Base-by-base conservation (phyloP, 306 rosid genomes). In the Castanea crenata region DNA sequence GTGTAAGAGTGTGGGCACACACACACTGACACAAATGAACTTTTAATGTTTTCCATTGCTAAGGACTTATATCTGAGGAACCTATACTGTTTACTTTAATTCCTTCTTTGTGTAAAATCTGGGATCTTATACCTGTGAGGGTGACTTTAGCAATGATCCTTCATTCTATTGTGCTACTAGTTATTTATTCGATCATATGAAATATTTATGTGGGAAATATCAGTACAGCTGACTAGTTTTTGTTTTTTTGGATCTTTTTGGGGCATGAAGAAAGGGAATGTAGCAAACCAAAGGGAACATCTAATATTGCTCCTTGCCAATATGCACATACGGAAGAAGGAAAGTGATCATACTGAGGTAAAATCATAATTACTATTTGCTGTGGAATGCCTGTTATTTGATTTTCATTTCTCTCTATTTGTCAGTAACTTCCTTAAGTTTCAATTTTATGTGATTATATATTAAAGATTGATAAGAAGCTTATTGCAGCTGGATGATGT, bases 201-300 rank as follows among this genome's bases (percentile, higher is more conserved):
- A 65, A 54, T 69, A 23, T 19, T 73, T 52, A 27, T 71, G 76
- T 73, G 73, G 73, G 55, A 58, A 57, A 49, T 16, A 23, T 56
- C 35, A 20, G 32, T 31, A 78, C 54, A 74, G 82, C 85, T 80
- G 20, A 88, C 72, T 71, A 78, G 14, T 63, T 75, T n/a, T 5
- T 19, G 27, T 8, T 1, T 32, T 16, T 56, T 73, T 52, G 15
- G 15, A 57, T 84, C 21, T 84, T 79, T 79, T 85, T 78, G 76
- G 86, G 80, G 71, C 78, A 78, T 73, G 82, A 86, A 96, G 99
- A 93, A 93, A 93, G 99, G 98, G 86, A 96, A 96, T 79, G 93
- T 89, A 79, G 98, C 94, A 78, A 96, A 96, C 84, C 99, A 96
- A 84, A 90, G 98, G 90, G 99, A 96, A 82, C 99, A 96, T 86